phyloP scores from a whole-genome alignment of 176 grass and related monocot species.

The Rhipidocladum racemiflorum region DNA sequence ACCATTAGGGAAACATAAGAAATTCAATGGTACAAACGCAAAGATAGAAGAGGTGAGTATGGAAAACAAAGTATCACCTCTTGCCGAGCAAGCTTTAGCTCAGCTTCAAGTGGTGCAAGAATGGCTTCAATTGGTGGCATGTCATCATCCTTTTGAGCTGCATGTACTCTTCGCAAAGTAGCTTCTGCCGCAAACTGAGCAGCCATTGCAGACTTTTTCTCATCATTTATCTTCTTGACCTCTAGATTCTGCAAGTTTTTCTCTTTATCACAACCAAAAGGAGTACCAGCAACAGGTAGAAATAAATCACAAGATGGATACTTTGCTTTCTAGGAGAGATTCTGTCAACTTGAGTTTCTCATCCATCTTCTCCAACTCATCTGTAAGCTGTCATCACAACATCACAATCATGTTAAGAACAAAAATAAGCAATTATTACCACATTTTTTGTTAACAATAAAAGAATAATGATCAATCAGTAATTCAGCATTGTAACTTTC shows the following conservation, averaged over 20 bases:
- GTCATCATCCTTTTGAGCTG: conserved; percentile 96
- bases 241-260: conserved; percentile 77
- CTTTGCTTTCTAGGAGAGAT: conserved; percentile 79
- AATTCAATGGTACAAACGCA: not conserved
- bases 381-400: conserved; percentile 72
- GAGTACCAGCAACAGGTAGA: conserved; percentile 1
- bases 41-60: not conserved
- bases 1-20: not conserved
- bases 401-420: conserved; percentile 26
- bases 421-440: not conserved
- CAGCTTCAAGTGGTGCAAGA: conserved; percentile 97
- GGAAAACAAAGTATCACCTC: conserved; percentile 54
- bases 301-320: conserved; percentile 29
- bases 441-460: conserved; percentile 2
- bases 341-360: conserved; percentile 91
- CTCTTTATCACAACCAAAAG: conserved; percentile 15
- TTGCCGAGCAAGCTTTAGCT: conserved; percentile 84
- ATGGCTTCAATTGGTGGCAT: conserved; percentile 99
- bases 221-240: conserved; percentile 94
- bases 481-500: conserved; percentile 24
- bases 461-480: not conserved
- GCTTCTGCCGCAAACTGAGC: conserved; percentile 96
- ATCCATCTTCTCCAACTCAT: conserved; percentile 77
- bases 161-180: conserved; percentile 92
- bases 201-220: conserved; percentile 81